Evolutionary conservation across 23 red algal genomes (phyloP), one percentile per base, ranked within the genome.

Genomic region (Gracilaria domingensis): DNA sequence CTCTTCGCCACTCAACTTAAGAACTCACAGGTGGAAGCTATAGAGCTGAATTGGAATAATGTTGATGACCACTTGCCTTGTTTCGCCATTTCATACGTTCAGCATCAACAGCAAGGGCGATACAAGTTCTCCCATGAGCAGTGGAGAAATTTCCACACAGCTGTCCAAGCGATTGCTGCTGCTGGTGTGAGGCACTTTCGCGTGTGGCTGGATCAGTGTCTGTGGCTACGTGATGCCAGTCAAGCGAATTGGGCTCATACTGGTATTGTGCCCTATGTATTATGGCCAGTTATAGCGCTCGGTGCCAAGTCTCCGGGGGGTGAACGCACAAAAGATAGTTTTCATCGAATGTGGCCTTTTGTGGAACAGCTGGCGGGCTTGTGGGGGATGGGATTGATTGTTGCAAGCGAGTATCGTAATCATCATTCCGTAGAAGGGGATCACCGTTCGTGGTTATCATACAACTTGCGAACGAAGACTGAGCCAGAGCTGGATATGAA

Each of bases 151-250:
- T 83, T 83, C 29, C 50, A 83, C 13, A 23, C 47, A 25, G 56
- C 56, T 33, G 24, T 60, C n/a, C n/a, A 38, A 35, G 80, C 50
- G 51, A 14, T 83, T 39, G 34, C 34, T 37, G 56, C 35, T 33
- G 57, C 53, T 34, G 80, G 80, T 20, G 49, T 83, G 12, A 56
- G 59, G 32, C 35, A 61, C 35, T 64, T 56, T 40, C 49, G 80
- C 24, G 23, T 83, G 12, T 83, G 80, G 80, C 56, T 83, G 53
- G 80, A 83, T 64, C 80, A 83, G 64, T 83, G 80, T 83, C 58
- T 83, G 50, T 83, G 80, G 80, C 23, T 83, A 42, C 50, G 56
- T 8, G 80, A 83, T 62, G 80, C 80, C 48, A 83, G 80, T 36
- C 49, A 38, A 61, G 80, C 48, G 16, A 65, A 30, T 83, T 83